These are phyloP conservation scores for Vitis rupestris DNA, from an alignment of 164 flowering plant genomes.

Conservation along the genomic window DNA sequence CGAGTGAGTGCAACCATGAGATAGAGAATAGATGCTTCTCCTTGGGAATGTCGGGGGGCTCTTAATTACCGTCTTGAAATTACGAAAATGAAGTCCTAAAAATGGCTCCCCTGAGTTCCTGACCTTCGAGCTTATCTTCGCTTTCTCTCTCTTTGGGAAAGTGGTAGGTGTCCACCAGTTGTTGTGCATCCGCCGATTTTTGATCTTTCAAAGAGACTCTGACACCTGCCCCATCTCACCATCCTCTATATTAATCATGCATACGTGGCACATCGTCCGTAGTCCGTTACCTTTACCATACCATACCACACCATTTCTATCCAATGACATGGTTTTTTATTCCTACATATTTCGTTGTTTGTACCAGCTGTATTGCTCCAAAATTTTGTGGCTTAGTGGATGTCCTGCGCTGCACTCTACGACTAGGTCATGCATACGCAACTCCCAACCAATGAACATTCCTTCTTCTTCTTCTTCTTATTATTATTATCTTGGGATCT, in stretches of 20 bases:
- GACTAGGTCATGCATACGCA: too few species aligned
- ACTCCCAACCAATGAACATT: too few species aligned
- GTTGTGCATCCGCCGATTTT: slow-evolving; percentile 6
- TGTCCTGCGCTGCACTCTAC: too few species aligned
- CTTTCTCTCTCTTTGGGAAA: background rate
- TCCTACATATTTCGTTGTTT: too few species aligned
- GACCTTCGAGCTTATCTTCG: slow-evolving; percentile 2
- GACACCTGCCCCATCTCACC: slow-evolving; percentile 12
- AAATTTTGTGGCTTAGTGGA: too few species aligned
- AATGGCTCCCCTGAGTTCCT: background rate
- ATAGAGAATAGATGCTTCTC: background rate
- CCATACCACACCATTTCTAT: too few species aligned
- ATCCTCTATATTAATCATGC: background rate
- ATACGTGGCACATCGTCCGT: background rate
- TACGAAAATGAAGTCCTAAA: slow-evolving; percentile 6
- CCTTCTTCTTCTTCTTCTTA: too few species aligned
- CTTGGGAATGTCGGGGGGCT: slow-evolving; percentile 14
- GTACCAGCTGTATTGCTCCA: too few species aligned
- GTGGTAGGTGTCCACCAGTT: slow-evolving; percentile 1
- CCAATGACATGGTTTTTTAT: too few species aligned
- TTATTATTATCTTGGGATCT: too few species aligned
- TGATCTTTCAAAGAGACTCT: background rate
- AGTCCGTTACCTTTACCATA: too few species aligned
- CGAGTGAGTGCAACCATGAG: too few species aligned
- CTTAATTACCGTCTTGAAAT: background rate